Evolutionary conservation across 805 yeast species (phyloP), one percentile per base, ranked within the genome.

Genomic region (Candida yuanshanica): DNA sequence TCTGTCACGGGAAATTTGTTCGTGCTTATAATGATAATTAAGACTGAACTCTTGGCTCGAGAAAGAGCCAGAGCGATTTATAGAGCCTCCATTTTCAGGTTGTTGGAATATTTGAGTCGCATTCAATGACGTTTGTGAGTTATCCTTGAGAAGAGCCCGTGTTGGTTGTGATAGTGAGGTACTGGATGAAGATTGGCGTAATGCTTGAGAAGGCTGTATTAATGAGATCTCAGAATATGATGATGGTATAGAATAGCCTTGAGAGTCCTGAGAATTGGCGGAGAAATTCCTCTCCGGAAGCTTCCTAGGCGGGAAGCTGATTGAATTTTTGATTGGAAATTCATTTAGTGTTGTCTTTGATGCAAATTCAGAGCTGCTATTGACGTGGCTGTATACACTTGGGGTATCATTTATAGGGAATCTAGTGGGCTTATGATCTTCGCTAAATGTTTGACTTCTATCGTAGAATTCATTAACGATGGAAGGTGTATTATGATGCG

Each of bases 401-500:
- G n/a, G n/a, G n/a, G n/a, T n/a, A n/a, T n/a, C n/a, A n/a, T n/a
- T n/a, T n/a, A n/a, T n/a, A n/a, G n/a, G n/a, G n/a, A n/a, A n/a
- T n/a, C n/a, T n/a, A n/a, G n/a, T n/a, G n/a, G n/a, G n/a, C n/a
- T n/a, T n/a, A n/a, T 27, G 31, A 7, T 14, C n/a, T 27, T 14
- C 31, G 16, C 10, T 27, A 14, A 27, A 27, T 7, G 31, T 27
- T 27, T 27, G 31, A 27, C 12, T 5, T 27, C 31, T 27, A 5
- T 18, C 31, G 31, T 14, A 27, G n/a, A 18, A 18, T 14, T n/a
- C 31, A 27, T 27, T 14, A 3, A 2, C 18, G 14, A 14, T 27
- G 4, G 33, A 34, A 12, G 41, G 24, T 4, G 38, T 18, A 22
- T 26, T 39, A 11, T 36, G 38, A 18, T 38, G 39, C 8, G 26